Percentiles rank a stretch among this genome's conserved stretches.
Evolutionary conservation across 805 yeast species (phyloP).

Genomic region (Candida sithepensis): DNA sequence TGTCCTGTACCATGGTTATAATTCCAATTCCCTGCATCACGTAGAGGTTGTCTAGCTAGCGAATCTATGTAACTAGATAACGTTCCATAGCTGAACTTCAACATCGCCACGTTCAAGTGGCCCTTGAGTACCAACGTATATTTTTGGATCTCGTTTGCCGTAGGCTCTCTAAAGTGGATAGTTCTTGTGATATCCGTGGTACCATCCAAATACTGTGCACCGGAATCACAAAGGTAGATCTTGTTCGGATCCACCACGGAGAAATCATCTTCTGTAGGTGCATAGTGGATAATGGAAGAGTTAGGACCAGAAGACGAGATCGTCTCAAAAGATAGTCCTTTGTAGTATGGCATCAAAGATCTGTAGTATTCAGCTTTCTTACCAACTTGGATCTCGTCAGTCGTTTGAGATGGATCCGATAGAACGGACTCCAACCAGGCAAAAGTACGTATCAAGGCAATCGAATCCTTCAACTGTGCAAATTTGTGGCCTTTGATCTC

Average conservation of each 20-base stretch:
- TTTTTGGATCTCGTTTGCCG: slow-evolving; percentile 53
- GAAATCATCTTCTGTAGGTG: slow-evolving; percentile 58
- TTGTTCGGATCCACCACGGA: slow-evolving; percentile 61
- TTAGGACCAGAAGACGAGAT: slow-evolving; percentile 75
- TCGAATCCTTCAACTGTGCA: slow-evolving; percentile 84
- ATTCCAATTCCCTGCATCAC: slow-evolving; percentile 72
- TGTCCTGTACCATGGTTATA: slow-evolving; percentile 97
- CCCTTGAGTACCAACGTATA: slow-evolving; percentile 91
- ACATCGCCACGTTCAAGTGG: slow-evolving; percentile 78
- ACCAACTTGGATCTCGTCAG: slow-evolving; percentile 57
- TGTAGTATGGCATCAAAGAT: slow-evolving; percentile 43
- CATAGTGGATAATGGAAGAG: slow-evolving; percentile 72
- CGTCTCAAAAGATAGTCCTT: slow-evolving; percentile 71
- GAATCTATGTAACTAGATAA: slow-evolving; percentile 76
- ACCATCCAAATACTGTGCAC: slow-evolving; percentile 89
- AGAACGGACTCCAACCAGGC: slow-evolving; percentile 67
- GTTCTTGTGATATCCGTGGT: slow-evolving; percentile 97
- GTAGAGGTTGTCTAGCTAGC: slow-evolving; percentile 77
- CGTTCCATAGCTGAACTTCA: slow-evolving; percentile 73
- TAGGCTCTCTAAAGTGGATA: slow-evolving; percentile 59
- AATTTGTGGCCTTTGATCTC: slow-evolving; percentile 69
- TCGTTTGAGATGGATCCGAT: slow-evolving; percentile 27
- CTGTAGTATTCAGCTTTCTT: slow-evolving; percentile 47
- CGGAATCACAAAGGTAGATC: slow-evolving; percentile 80
- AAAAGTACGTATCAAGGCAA: slow-evolving; percentile 67